Evolutionary conservation across 768 basidiomycete genomes (phyloP), one percentile per base, ranked within the genome.

Genomic region (Lactifluus subvellereus): DNA sequence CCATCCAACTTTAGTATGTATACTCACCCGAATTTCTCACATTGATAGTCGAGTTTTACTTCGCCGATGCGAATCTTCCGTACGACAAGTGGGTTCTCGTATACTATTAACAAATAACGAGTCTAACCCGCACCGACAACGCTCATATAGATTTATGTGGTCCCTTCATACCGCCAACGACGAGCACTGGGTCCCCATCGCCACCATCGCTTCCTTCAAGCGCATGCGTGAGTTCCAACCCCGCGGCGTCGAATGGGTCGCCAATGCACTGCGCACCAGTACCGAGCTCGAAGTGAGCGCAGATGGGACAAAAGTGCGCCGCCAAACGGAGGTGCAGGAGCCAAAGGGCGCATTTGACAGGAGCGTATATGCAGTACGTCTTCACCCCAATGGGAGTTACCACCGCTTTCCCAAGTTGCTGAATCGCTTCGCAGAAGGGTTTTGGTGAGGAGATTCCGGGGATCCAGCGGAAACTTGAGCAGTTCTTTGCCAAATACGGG

Each of bases 11-110:
- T 27, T 57, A 27, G 3, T 32, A 13, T 14, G 13, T 14, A 57
- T 20, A 22, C 40, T 60, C 1, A 61, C 51, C 13, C 33, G 9
- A 22, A 35, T 20, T 10, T 8, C 32, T 45, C 9, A 30, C 56
- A 38, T 56, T 49, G 40, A 27, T 50, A 97, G 95, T 96, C 70
- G 91, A 94, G 72, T 98, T 97, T 75, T 97, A 98, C 79, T 94
- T 98, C 75, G 90, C 90, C 56, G 94, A 96, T 74, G 83, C 93
- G n/a, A 97, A 98, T 75, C 82, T 98, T 57, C 95, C 95, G 1
- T 94, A 84, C 67, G 91, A 94, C 80, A 89, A 85, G 88, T 88
- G 69, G 32, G 80, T 60, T 22, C 54, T 42, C 18, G n/a, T 32
- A 7, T 27, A 8, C 37, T 45, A 1, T 35, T 32, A 32, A 18